phyloP scores from a whole-genome alignment of 371 early-diverging fungal genomes.

The Mucor piriformis region DNA sequence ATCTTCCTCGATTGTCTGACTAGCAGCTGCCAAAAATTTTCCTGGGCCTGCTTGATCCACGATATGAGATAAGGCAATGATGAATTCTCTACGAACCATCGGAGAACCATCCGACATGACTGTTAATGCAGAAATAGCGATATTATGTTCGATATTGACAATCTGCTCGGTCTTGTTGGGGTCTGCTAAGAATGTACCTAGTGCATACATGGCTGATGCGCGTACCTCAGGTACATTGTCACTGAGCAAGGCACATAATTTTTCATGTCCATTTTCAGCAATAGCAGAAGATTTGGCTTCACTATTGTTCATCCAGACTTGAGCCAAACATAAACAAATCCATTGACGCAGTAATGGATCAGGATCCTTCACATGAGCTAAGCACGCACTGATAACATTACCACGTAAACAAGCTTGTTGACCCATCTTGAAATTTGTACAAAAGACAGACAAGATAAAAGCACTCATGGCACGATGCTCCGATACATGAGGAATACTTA shows the following conservation, averaged over 20 bases:
- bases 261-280: slow-evolving; percentile 70
- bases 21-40: slow-evolving; percentile 68
- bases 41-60: slow-evolving; percentile 61
- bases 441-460: slow-evolving; percentile 90
- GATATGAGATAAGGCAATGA: slow-evolving; percentile 70
- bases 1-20: slow-evolving; percentile 69
- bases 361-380: slow-evolving; percentile 72
- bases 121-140: slow-evolving; percentile 65
- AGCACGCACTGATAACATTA: slow-evolving; percentile 68
- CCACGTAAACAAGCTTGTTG: slow-evolving; percentile 83
- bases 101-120: slow-evolving; percentile 81
- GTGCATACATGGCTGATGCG: slow-evolving; percentile 80
- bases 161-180: slow-evolving; percentile 72
- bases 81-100: slow-evolving; percentile 81
- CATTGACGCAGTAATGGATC: slow-evolving; percentile 92
- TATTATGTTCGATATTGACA: slow-evolving; percentile 69
- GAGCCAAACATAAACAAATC: slow-evolving; percentile 84
- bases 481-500: slow-evolving; percentile 68
- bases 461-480: slow-evolving; percentile 92
- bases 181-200: slow-evolving; percentile 81
- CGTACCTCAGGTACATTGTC: slow-evolving; percentile 87
- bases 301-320: slow-evolving; percentile 82
- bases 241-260: slow-evolving; percentile 59
- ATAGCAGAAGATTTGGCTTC: slow-evolving; percentile 78
- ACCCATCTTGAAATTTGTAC: slow-evolving; percentile 77